Conservation (phyloP, 2,329 filamentous ascomycete species). For the Triangularia setosa region DNA sequence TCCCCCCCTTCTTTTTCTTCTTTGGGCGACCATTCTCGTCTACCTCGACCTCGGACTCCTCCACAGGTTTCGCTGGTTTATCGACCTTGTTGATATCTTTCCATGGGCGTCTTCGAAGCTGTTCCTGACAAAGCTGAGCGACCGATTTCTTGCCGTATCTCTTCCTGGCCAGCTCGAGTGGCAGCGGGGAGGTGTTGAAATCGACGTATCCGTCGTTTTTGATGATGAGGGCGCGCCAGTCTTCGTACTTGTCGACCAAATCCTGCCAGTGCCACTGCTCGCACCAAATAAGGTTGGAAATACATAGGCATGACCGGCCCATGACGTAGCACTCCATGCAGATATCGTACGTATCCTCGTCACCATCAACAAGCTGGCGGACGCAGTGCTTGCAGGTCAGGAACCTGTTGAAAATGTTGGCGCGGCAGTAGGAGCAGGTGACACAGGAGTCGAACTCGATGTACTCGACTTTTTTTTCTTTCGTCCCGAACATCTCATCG, state of each 20-base stretch:
- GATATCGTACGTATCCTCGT: slow-evolving; percentile 85
- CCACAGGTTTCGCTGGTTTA: slow-evolving; percentile 43
- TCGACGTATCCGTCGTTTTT: slow-evolving; percentile 66
- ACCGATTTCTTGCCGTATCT: slow-evolving; percentile 70
- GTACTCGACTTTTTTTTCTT: slow-evolving; percentile 69
- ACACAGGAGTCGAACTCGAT: slow-evolving; percentile 85
- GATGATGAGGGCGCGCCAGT: slow-evolving; percentile 76
- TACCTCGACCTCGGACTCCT: slow-evolving; percentile 50
- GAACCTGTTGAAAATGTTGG: slow-evolving; percentile 97
- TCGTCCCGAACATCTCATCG: slow-evolving; percentile 77
- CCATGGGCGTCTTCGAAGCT: slow-evolving; percentile 74
- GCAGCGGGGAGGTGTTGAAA: slow-evolving; percentile 61
- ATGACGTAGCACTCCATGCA: slow-evolving; percentile 99
- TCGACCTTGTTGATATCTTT: slow-evolving; percentile 69
- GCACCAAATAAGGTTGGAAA: slow-evolving; percentile 82
- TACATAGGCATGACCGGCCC: slow-evolving; percentile 86
- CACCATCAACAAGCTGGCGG: slow-evolving; percentile 59
- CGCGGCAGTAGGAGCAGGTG: slow-evolving; percentile 91
- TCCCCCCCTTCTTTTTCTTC: slow-evolving; percentile 63
- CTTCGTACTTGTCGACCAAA: slow-evolving; percentile 72
- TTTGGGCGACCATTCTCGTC: slow-evolving; percentile 60
- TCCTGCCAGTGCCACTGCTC: slow-evolving; percentile 89
- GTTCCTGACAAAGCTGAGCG: slow-evolving; percentile 91
- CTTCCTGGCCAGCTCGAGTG: slow-evolving; percentile 66
- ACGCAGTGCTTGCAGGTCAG: slow-evolving; percentile 86